phyloP scores from a whole-genome alignment of 2,329 filamentous ascomycete genomes.

The Pseudopithomyces chartarum region DNA sequence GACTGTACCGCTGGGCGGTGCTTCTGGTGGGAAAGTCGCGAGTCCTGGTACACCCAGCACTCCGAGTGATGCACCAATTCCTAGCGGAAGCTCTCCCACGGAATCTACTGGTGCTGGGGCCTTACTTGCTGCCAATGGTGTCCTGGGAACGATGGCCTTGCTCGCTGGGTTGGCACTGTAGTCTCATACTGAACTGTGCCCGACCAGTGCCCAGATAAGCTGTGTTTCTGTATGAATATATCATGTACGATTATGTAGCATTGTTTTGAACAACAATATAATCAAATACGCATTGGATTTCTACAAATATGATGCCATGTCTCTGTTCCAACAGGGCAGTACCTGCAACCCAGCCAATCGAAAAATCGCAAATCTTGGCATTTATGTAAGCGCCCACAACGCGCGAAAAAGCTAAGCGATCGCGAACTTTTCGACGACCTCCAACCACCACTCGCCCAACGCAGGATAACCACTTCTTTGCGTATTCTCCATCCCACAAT shows the following conservation, averaged over 20 bases:
- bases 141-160: slow-evolving; percentile 14
- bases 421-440: slow-evolving; percentile 2
- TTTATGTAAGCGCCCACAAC: slow-evolving; percentile 12
- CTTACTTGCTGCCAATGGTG: slow-evolving; percentile 11
- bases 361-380: slow-evolving; percentile 19
- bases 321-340: no score
- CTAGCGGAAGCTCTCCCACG: slow-evolving; percentile 3
- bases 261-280: no score
- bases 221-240: neutral
- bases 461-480: slow-evolving; percentile 94
- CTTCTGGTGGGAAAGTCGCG: slow-evolving; percentile 14
- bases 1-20: slow-evolving; percentile 10
- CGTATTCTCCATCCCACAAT: slow-evolving; percentile 57
- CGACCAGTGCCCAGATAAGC: neutral
- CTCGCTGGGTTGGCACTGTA: slow-evolving; percentile 19
- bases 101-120: slow-evolving; percentile 18
- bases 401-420: slow-evolving; percentile 21
- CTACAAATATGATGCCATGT: no score
- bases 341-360: slow-evolving; percentile 4
- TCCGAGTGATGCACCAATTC: slow-evolving; percentile 2
- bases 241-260: no score
- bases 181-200: neutral
- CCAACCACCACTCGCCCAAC: slow-evolving; percentile 48
- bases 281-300: no score
- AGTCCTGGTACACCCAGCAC: neutral